These are phyloP conservation scores for Hypomontagnella monticulosa DNA, from an alignment of 495 filamentous ascomycete genomes.

Conservation along the genomic window DNA sequence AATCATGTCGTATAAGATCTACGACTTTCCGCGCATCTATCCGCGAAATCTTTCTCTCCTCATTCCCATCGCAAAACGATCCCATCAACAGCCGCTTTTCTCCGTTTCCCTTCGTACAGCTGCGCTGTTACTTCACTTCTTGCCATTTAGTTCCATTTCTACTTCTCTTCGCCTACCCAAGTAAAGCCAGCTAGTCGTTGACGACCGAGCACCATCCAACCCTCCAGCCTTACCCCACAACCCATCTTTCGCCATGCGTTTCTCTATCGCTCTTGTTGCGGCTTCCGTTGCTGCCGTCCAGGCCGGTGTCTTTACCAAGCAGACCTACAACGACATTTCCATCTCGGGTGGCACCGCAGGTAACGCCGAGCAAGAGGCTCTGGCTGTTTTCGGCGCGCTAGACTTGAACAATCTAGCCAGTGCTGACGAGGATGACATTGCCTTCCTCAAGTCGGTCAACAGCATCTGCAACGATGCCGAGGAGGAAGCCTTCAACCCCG, in stretches of 20 bases:
- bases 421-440: constrained; percentile 49
- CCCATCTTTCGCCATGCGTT: constrained; percentile 41
- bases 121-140: constrained; percentile 48
- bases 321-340: constrained; percentile 48
- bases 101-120: constrained; percentile 38
- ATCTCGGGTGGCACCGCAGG: constrained; percentile 56
- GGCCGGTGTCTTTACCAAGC: constrained; percentile 43
- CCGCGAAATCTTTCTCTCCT: constrained; percentile 31
- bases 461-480: constrained; percentile 53
- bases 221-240: background rate
- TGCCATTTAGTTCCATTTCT: constrained; percentile 31
- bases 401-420: constrained; percentile 50
- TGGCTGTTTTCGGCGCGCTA: constrained; percentile 46
- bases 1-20: constrained; percentile 45
- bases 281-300: constrained; percentile 35
- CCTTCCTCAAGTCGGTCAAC: constrained; percentile 53
- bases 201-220: constrained; percentile 13
- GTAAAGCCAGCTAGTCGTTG: constrained; percentile 27
- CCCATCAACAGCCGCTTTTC: constrained; percentile 38
- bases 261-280: constrained; percentile 41
- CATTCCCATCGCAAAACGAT: constrained; percentile 45
- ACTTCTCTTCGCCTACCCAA: constrained; percentile 12
- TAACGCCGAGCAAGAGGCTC: constrained; percentile 53
- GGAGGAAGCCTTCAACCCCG: constrained; percentile 50
- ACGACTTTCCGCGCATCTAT: constrained; percentile 23